A percentile compares a stretch with the other conserved stretches of the same genome.
phyloP scores from a whole-genome alignment of 768 basidiomycete species.

The Boletus speciosus region DNA sequence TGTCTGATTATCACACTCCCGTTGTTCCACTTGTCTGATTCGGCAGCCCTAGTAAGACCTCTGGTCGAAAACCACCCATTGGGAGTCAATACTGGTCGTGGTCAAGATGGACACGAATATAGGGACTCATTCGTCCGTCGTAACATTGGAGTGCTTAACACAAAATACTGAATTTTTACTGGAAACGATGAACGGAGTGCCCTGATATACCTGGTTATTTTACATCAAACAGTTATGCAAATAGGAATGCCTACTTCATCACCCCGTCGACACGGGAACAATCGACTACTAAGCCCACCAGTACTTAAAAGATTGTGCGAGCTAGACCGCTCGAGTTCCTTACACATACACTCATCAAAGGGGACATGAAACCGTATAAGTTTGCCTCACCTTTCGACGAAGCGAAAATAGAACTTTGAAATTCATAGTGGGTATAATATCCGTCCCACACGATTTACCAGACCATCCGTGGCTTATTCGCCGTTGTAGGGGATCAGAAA shows the following conservation, averaged over 20 bases:
- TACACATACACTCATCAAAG: background rate
- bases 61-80: too few species aligned
- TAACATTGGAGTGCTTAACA: background rate
- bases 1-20: background rate
- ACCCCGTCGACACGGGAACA: background rate
- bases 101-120: too few species aligned
- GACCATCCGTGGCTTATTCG: background rate
- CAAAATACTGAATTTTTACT: background rate
- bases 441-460: background rate
- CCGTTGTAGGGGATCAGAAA: background rate
- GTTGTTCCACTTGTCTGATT: background rate
- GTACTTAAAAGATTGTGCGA: background rate
- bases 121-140: too few species aligned
- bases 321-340: background rate
- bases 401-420: background rate
- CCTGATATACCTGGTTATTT: background rate
- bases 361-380: background rate
- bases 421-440: background rate
- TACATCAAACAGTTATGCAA: background rate
- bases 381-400: constrained; percentile 7
- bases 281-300: background rate
- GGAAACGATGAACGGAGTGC: background rate
- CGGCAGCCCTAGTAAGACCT: too few species aligned
- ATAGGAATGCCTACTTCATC: background rate
- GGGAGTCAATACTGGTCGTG: too few species aligned